Conservation (phyloP, 164 flowering plant genomes). For the Berberis thunbergii region DNA sequence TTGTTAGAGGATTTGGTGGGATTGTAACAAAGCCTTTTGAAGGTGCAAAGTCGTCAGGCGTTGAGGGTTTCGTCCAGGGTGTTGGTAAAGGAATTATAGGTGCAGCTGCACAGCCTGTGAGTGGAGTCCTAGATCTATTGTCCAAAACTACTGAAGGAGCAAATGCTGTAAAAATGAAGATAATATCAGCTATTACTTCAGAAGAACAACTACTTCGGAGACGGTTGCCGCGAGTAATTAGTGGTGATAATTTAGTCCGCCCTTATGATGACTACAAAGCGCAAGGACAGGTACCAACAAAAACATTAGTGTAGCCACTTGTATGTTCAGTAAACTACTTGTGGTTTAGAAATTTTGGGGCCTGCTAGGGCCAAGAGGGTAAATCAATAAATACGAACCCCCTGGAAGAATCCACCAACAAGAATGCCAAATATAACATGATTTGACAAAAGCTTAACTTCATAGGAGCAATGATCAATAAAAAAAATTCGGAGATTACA, state of each 20-base stretch:
- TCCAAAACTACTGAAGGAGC: constrained; percentile 99
- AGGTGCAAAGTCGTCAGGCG: constrained; percentile 98
- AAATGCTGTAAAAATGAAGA: constrained; percentile 97
- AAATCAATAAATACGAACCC: too few relatives aligned
- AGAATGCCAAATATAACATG: too few relatives aligned
- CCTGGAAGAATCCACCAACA: too few relatives aligned
- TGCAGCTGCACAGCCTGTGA: constrained; percentile 98
- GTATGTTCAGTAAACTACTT: too few relatives aligned
- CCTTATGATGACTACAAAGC: constrained; percentile 93
- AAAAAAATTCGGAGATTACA: too few relatives aligned
- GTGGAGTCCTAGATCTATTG: constrained; percentile 93
- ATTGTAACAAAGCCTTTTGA: constrained; percentile 97
- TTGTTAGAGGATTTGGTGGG: constrained; percentile 94
- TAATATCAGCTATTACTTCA: constrained; percentile 87
- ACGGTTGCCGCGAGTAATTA: constrained; percentile 84
- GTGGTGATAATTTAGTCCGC: constrained; percentile 89
- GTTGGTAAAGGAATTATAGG: constrained; percentile 98
- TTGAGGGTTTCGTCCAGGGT: constrained; percentile 98
- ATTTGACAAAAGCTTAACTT: too few relatives aligned
- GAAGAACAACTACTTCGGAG: constrained; percentile 93
- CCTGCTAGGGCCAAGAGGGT: too few relatives aligned
- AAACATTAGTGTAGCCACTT: too few relatives aligned
- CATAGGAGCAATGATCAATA: too few relatives aligned
- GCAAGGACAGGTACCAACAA: constrained; percentile 78
- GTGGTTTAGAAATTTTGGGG: too few relatives aligned